Evolutionary conservation across 2,329 filamentous ascomycete species (phyloP), one percentile per base, ranked within the genome.

Genomic region (Alternaria incomplexa): DNA sequence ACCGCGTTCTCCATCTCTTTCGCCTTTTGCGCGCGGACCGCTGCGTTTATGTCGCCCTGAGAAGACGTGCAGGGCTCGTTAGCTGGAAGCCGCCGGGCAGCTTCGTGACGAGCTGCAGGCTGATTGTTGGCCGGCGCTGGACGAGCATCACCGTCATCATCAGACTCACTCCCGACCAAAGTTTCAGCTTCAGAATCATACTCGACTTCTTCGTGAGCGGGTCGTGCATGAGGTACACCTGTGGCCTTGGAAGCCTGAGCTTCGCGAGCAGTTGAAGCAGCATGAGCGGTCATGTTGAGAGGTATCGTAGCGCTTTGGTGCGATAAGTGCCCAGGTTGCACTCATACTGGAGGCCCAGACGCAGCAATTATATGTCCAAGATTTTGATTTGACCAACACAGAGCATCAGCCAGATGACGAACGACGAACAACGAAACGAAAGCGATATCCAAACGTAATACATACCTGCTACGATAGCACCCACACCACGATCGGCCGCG

Each of bases 151-250:
- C 15, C n/a, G 45, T 51, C 30, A 45, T 40, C 45, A 59, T 62
- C 25, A 65, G n/a, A 44, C 56, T 58, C 43, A 61, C 15, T n/a
- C 40, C 26, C 28, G 30, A 58, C 53, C 53, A 61, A 15, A 65
- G 44, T 48, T 17, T 53, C 40, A 60, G 20, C 30, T 57, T 61
- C 25, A 65, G 32, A 57, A 46, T 52, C 17, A 65, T 45, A 32
- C 51, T 59, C 22, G 44, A 55, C 2, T 11, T 44, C 13, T 30
- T 57, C 20, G 50, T 48, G 12, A 10, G 23, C 13, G 53, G 56
- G 48, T 65, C 61, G 53, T 65, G 30, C 4, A 60, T 23, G 10
- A 65, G 56, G 28, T 40, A 61, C 3, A 65, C 32, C 22, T 63
- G 22, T 13, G 52, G 53, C 11, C 22, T 30, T 23, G 23, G 23